A percentile compares a stretch with the other conserved stretches of the same genome.
phyloP scores from a whole-genome alignment of 768 basidiomycete species.

The Crepidotus variabilis region DNA sequence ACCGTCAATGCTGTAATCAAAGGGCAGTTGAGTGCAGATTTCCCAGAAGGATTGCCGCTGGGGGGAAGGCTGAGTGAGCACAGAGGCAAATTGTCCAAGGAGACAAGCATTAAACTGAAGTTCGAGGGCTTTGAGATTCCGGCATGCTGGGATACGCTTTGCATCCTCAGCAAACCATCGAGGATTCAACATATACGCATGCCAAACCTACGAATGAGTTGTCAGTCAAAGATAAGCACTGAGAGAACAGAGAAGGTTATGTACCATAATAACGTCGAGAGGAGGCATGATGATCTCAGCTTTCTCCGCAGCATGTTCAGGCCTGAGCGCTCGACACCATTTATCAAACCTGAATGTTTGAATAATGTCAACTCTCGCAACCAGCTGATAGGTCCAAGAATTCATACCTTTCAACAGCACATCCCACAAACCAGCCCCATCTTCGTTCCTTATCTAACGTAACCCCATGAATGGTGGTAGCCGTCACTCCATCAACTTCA shows the following conservation, averaged over 20 bases:
- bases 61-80: slow-evolving; percentile 11
- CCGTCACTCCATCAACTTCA: slow-evolving; percentile 15
- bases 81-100: slow-evolving; percentile 12
- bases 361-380: not conserved
- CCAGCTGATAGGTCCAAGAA: not conserved
- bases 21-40: slow-evolving; percentile 10
- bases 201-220: slow-evolving; percentile 25
- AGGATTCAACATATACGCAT: slow-evolving; percentile 32
- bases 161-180: slow-evolving; percentile 32
- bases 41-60: slow-evolving; percentile 14
- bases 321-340: slow-evolving; percentile 18
- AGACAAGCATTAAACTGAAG: slow-evolving; percentile 14
- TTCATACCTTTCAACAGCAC: slow-evolving; percentile 33
- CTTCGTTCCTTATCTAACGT: slow-evolving; percentile 20
- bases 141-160: slow-evolving; percentile 16
- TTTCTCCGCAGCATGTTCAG: slow-evolving; percentile 6
- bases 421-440: slow-evolving; percentile 34
- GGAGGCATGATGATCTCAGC: slow-evolving; percentile 26
- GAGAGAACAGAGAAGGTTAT: not conserved
- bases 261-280: slow-evolving; percentile 34
- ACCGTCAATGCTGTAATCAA: slow-evolving; percentile 10
- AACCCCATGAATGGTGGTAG: slow-evolving; percentile 10
- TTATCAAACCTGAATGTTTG: slow-evolving; percentile 28
- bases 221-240: not conserved
- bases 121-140: slow-evolving; percentile 19